phyloP scores from a whole-genome alignment of 495 filamentous ascomycete species.

The Elaphomyces granulatus region DNA sequence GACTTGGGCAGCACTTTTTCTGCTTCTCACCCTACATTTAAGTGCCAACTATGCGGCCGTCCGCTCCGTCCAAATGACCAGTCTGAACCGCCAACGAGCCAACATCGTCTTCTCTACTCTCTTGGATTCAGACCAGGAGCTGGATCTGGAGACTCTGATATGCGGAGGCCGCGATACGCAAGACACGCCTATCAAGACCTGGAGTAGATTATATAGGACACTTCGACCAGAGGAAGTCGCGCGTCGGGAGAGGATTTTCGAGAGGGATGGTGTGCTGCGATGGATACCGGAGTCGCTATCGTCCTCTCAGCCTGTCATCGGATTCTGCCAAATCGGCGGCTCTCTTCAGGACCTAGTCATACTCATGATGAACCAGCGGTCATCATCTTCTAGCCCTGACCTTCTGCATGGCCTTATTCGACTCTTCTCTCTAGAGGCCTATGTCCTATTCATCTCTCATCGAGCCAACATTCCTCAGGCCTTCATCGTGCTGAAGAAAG shows the following conservation, averaged over 20 bases:
- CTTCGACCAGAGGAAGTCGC: slow-evolving; percentile 52
- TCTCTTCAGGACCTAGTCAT: slow-evolving; percentile 18
- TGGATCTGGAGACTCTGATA: slow-evolving; percentile 6
- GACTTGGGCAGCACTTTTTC: slow-evolving; percentile 62
- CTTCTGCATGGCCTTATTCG: neutral
- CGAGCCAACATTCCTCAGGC: slow-evolving; percentile 16
- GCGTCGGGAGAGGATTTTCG: slow-evolving; percentile 56
- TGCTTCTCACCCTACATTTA: slow-evolving; percentile 61
- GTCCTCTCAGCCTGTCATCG: slow-evolving; percentile 7
- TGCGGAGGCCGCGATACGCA: no score
- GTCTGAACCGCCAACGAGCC: slow-evolving; percentile 77
- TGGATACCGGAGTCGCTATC: slow-evolving; percentile 27
- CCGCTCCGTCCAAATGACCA: slow-evolving; percentile 64
- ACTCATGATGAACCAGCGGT: neutral
- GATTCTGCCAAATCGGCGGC: slow-evolving; percentile 21
- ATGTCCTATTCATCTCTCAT: slow-evolving; percentile 18
- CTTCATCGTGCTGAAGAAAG: slow-evolving; percentile 52
- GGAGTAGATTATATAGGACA: no score
- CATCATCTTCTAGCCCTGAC: neutral
- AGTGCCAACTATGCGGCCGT: slow-evolving; percentile 77
- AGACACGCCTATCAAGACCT: no score
- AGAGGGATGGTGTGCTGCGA: slow-evolving; percentile 43
- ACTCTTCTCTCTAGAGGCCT: slow-evolving; percentile 20
- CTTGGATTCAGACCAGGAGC: slow-evolving; percentile 26
- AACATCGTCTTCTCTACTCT: slow-evolving; percentile 61